These are phyloP conservation scores for Mrakia frigida DNA, from an alignment of 768 basidiomycete genomes.

Conservation along the genomic window DNA sequence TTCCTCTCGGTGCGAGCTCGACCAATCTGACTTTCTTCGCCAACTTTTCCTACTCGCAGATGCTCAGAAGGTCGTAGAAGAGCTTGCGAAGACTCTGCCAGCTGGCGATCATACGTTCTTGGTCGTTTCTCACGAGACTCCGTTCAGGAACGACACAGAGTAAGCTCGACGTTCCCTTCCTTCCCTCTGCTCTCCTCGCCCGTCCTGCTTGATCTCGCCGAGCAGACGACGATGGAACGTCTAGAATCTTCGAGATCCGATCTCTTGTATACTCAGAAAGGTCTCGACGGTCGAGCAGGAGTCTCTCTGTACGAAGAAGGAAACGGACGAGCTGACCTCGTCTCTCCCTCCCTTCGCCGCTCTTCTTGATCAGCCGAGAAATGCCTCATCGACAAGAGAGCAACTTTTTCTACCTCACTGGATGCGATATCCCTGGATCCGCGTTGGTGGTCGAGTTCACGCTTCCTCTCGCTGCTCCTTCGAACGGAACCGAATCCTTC, in stretches of 20 bases:
- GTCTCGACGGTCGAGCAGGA: not conserved
- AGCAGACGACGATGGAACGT: no score
- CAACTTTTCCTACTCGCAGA: not conserved
- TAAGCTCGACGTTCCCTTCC: not conserved
- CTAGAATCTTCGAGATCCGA: no score
- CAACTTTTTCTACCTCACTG: slow-evolving; percentile 84
- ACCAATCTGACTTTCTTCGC: not conserved
- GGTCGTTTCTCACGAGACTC: slow-evolving; percentile 27
- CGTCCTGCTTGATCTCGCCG: no score
- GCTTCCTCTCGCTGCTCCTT: not conserved
- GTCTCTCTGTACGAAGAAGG: not conserved
- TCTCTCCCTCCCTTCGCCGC: not conserved
- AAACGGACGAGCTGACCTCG: not conserved
- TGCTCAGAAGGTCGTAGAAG: slow-evolving; percentile 12
- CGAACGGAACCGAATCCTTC: slow-evolving; percentile 1
- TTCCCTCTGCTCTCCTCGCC: no score
- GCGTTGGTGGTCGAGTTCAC: slow-evolving; percentile 3
- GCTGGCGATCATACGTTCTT: slow-evolving; percentile 11
- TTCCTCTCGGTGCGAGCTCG: not conserved
- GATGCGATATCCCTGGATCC: slow-evolving; percentile 62
- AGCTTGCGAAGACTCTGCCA: not conserved
- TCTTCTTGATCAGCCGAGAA: not conserved
- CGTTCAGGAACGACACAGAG: slow-evolving; percentile 29
- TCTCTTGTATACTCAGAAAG: no score
- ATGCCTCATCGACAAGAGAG: slow-evolving; percentile 29